Conservation (phyloP, 2,329 filamentous ascomycete species). For the Ascochyta lentis region DNA sequence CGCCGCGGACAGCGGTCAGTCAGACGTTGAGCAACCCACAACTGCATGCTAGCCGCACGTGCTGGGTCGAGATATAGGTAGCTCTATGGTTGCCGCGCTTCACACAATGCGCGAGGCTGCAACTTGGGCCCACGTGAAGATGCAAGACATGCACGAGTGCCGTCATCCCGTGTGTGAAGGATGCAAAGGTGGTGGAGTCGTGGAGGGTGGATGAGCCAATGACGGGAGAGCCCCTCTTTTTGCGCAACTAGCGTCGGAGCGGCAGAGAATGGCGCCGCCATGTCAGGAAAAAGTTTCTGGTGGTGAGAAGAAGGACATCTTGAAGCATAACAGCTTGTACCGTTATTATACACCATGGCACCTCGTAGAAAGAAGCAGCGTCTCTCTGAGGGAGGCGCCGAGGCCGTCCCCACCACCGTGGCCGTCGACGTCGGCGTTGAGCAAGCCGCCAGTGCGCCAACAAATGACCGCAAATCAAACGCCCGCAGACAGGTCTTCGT, state of each 20-base stretch:
- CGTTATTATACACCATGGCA: constrained; percentile 38
- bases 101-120: constrained; percentile 9
- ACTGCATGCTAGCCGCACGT: constrained; percentile 12
- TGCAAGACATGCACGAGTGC: constrained; percentile 13
- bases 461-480: constrained; percentile 34
- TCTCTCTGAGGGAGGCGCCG: constrained; percentile 48
- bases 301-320: background rate
- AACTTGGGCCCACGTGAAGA: constrained; percentile 13
- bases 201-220: constrained; percentile 2
- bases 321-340: background rate
- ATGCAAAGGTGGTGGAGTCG: constrained; percentile 5
- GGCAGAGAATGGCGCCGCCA: constrained; percentile 6
- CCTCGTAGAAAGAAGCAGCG: constrained; percentile 51
- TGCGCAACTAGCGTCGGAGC: constrained; percentile 7
- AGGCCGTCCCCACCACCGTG: constrained; percentile 38
- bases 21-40: constrained; percentile 15
- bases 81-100: constrained; percentile 12
- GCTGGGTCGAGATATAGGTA: constrained; percentile 2
- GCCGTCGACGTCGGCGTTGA: constrained; percentile 35
- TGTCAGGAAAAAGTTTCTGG: background rate
- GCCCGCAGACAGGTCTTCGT: constrained; percentile 75
- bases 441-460: constrained; percentile 18
- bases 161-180: constrained; percentile 17
- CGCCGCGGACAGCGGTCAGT: constrained; percentile 10
- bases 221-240: constrained; percentile 14